These are phyloP conservation scores for Epichloe sp. DNA, from an alignment of 2,329 filamentous ascomycete genomes.

Conservation along the genomic window DNA sequence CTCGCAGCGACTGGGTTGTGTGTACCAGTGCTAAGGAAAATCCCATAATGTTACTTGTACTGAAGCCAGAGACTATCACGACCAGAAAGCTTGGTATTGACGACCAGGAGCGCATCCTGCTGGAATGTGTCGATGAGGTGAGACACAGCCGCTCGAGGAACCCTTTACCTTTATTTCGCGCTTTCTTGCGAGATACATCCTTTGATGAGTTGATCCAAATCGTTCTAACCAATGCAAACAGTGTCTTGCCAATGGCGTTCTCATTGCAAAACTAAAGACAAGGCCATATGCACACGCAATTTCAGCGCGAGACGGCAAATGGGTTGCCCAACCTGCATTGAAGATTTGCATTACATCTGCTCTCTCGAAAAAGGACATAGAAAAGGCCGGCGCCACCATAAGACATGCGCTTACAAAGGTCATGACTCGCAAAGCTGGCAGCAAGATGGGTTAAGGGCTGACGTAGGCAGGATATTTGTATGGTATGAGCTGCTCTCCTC, in stretches of 20 bases:
- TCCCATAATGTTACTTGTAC: slow-evolving; percentile 67
- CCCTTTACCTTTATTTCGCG: neutral
- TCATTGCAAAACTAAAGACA: slow-evolving; percentile 77
- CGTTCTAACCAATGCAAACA: slow-evolving; percentile 21
- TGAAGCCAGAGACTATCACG: slow-evolving; percentile 73
- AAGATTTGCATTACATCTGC: slow-evolving; percentile 86
- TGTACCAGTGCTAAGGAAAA: slow-evolving; percentile 76
- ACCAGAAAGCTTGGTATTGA: slow-evolving; percentile 52
- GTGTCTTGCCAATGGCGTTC: slow-evolving; percentile 74
- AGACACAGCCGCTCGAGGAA: slow-evolving; percentile 12
- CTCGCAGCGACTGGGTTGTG: slow-evolving; percentile 81
- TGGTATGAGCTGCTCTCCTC: neutral
- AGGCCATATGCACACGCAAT: slow-evolving; percentile 53
- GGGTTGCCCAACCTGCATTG: slow-evolving; percentile 64
- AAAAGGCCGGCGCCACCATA: slow-evolving; percentile 81
- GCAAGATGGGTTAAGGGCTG: slow-evolving; percentile 12
- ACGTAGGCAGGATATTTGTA: neutral
- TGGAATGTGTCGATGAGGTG: slow-evolving; percentile 96
- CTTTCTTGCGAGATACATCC: neutral
- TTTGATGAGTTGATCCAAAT: neutral
- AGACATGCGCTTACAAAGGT: slow-evolving; percentile 91
- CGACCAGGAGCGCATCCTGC: slow-evolving; percentile 74
- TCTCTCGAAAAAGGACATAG: slow-evolving; percentile 89
- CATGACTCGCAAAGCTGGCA: slow-evolving; percentile 51
- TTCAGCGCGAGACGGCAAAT: slow-evolving; percentile 54